These are phyloP conservation scores for Cyclanthera cordifolia DNA, from an alignment of 306 rosid species.

Conservation along the genomic window DNA sequence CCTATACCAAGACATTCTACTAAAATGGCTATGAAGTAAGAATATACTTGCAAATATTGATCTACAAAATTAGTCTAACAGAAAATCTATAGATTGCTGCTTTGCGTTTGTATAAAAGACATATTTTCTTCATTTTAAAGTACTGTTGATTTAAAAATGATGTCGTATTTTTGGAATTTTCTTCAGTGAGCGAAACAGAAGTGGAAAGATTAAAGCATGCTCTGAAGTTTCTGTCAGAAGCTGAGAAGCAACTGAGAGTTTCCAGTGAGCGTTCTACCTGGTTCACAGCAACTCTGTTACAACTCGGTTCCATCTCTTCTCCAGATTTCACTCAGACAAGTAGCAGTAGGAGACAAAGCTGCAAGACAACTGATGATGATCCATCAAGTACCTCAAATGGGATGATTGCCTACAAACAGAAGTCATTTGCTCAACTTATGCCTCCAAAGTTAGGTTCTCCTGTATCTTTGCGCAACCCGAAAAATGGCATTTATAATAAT, in stretches of 20 bases:
- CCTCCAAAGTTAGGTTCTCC: conserved; percentile 41
- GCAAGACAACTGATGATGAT: conserved; percentile 62
- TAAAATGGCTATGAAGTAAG: too few relatives aligned
- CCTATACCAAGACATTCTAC: too few relatives aligned
- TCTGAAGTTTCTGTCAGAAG: conserved; percentile 89
- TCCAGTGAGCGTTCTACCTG: conserved; percentile 94
- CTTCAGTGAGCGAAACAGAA: conserved; percentile 75
- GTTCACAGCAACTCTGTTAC: conserved; percentile 92
- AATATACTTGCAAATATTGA: too few relatives aligned
- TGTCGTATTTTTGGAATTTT: conserved; percentile 27
- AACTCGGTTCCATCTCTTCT: conserved; percentile 81
- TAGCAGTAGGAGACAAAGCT: conserved; percentile 82
- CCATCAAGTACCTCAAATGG: conserved; percentile 80
- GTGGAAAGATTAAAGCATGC: conserved; percentile 85
- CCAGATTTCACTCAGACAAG: conserved; percentile 66
- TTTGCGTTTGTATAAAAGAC: not conserved
- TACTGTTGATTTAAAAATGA: not conserved
- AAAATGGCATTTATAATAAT: conserved; percentile 33
- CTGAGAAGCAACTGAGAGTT: conserved; percentile 83
- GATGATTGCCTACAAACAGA: conserved; percentile 33
- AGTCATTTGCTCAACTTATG: conserved; percentile 39
- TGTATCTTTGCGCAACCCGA: conserved; percentile 30
- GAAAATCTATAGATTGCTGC: too few relatives aligned
- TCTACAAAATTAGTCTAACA: too few relatives aligned
- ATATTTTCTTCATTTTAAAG: not conserved